These are phyloP conservation scores for Kurtzmaniella fragi DNA, from an alignment of 805 yeast genomes.

Conservation along the genomic window DNA sequence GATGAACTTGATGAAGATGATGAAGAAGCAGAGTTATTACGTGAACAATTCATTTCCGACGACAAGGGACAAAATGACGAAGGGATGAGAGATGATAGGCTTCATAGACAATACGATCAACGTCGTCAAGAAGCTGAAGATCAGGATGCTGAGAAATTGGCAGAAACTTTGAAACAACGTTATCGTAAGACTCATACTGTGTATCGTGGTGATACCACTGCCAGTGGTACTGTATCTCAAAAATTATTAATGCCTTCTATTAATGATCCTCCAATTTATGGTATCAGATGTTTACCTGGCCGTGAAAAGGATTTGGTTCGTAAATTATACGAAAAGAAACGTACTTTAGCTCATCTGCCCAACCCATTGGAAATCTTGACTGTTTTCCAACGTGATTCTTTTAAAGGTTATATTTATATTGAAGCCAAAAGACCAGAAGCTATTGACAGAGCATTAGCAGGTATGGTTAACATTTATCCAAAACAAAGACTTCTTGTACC, in stretches of 20 bases:
- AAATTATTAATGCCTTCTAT: slow-evolving; percentile 91
- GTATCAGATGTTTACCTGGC: slow-evolving; percentile 89
- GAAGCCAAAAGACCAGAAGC: slow-evolving; percentile 95
- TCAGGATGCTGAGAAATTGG: slow-evolving; percentile 91
- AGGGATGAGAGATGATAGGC: slow-evolving; percentile 50
- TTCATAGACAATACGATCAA: slow-evolving; percentile 88
- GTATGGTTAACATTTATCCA: slow-evolving; percentile 79
- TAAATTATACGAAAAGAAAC: slow-evolving; percentile 76
- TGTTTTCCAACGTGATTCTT: slow-evolving; percentile 91
- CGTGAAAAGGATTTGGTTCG: slow-evolving; percentile 88
- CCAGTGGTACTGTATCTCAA: slow-evolving; percentile 70
- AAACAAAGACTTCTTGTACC: slow-evolving; percentile 83
- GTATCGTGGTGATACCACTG: slow-evolving; percentile 77
- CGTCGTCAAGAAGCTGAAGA: slow-evolving; percentile 82
- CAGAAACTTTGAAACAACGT: slow-evolving; percentile 85
- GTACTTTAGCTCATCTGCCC: slow-evolving; percentile 67
- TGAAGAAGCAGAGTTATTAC: slow-evolving; percentile 80
- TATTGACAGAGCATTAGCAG: slow-evolving; percentile 80
- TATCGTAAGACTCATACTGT: slow-evolving; percentile 84
- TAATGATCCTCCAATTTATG: slow-evolving; percentile 95
- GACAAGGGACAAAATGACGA: slow-evolving; percentile 45
- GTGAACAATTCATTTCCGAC: slow-evolving; percentile 77
- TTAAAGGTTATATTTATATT: slow-evolving; percentile 85
- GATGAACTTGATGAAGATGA: slow-evolving; percentile 86
- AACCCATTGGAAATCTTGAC: slow-evolving; percentile 81